Percentiles rank a stretch among this genome's conserved stretches.
These are phyloP conservation scores for Closterium sp. DNA, from an alignment of 139 green algal genomes.

Conservation along the genomic window DNA sequence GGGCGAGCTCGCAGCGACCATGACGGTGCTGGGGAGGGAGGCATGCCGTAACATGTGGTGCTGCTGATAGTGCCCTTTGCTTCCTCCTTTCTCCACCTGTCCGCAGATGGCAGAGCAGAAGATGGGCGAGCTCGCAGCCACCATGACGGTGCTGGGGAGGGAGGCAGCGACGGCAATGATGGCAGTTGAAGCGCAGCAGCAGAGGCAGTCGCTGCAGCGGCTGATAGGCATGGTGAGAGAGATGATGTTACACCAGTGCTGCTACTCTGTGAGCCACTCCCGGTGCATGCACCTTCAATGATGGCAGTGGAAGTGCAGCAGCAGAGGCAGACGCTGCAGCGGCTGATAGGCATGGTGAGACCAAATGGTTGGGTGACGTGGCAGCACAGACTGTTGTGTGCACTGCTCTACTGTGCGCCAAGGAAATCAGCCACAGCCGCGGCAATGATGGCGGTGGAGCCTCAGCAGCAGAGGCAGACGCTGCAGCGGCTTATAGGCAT, in stretches of 20 bases:
- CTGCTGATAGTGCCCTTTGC: too few relatives aligned
- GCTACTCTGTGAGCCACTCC: too few relatives aligned
- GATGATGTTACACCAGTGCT: neutral
- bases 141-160: conserved; percentile 47
- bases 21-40: conserved; percentile 42
- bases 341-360: conserved; percentile 41
- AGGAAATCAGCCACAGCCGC: too few relatives aligned
- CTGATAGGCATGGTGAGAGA: conserved; percentile 35
- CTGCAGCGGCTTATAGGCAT: conserved; percentile 35
- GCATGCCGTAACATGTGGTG: conserved; percentile 9
- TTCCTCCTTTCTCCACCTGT: too few relatives aligned
- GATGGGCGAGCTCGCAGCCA: conserved; percentile 27
- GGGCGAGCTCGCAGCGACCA: conserved; percentile 17
- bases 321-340: conserved; percentile 41
- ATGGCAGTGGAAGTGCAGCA: conserved; percentile 47
- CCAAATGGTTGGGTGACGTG: too few relatives aligned
- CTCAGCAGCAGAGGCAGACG: conserved; percentile 42
- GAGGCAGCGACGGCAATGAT: conserved; percentile 41
- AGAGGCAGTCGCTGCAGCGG: conserved; percentile 40
- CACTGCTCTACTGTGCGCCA: too few relatives aligned
- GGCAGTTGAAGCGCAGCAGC: conserved; percentile 45
- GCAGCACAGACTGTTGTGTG: too few relatives aligned
- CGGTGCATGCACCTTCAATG: conserved; percentile 6
- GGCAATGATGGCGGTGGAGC: conserved; percentile 35
- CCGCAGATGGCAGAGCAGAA: conserved; percentile 34